Conservation (phyloP, 441 rosid genomes). For the Viola pubescens region DNA sequence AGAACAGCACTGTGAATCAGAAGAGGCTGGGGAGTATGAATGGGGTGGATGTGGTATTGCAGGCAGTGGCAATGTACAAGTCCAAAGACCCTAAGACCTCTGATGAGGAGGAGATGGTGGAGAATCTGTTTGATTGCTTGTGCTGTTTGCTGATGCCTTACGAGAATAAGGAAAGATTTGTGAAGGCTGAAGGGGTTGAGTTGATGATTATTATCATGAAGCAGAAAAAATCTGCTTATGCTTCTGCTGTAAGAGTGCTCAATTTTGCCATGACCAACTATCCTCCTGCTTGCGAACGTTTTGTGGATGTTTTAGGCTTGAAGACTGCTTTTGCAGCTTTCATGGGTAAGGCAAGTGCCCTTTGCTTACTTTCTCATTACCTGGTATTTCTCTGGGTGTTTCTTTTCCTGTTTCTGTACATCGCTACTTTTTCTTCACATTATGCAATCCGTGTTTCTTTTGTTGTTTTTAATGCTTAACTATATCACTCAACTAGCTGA, state of each 20-base stretch:
- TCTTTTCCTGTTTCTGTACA: too few relatives aligned
- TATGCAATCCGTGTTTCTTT: too few relatives aligned
- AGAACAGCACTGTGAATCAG: conserved; percentile 77
- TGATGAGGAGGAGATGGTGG: conserved; percentile 98
- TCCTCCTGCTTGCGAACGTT: conserved; percentile 95
- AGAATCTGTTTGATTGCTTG: conserved; percentile 79
- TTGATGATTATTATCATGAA: conserved; percentile 96
- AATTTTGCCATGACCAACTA: conserved; percentile 96
- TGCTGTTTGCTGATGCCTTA: conserved; percentile 94
- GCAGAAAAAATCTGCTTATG: conserved; percentile 94
- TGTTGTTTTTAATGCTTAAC: too few relatives aligned
- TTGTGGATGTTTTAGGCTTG: conserved; percentile 88
- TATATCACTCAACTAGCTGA: not conserved
- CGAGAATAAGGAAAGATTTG: conserved; percentile 96
- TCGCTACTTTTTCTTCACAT: too few relatives aligned
- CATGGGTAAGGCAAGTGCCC: conserved; percentile 98
- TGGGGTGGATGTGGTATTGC: conserved; percentile 85
- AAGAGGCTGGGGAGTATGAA: conserved; percentile 88
- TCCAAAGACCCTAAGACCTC: conserved; percentile 79
- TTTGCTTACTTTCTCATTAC: not conserved
- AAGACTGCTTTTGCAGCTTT: conserved; percentile 96
- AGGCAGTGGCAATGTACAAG: conserved; percentile 92
- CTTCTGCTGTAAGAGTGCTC: conserved; percentile 83
- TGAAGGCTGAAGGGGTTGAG: conserved; percentile 96
- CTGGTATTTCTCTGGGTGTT: not conserved